These are phyloP conservation scores for Pogostemon cablin DNA, from an alignment of 257 asterid genomes.

Conservation along the genomic window DNA sequence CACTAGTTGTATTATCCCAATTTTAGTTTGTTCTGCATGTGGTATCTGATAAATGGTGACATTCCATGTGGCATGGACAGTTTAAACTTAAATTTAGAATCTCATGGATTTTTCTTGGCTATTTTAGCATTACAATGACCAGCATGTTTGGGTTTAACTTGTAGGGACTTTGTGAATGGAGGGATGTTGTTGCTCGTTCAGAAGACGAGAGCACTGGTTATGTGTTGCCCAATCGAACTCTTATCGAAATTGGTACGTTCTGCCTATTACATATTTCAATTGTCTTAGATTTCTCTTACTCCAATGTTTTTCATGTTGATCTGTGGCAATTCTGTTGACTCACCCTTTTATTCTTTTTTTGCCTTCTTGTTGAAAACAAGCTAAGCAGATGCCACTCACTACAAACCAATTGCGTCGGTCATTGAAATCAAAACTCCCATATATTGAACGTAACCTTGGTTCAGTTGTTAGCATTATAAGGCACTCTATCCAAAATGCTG, in stretches of 20 bases:
- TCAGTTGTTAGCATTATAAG: constrained; percentile 78
- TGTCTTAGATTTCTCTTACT: constrained; percentile 23
- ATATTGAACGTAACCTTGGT: constrained; percentile 76
- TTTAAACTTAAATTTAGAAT: neutral
- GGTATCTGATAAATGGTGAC: constrained; percentile 11
- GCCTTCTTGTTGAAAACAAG: constrained; percentile 49
- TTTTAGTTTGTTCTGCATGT: constrained; percentile 22
- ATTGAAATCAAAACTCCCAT: constrained; percentile 77
- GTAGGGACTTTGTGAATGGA: constrained; percentile 93
- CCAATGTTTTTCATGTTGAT: constrained; percentile 19
- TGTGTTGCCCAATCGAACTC: constrained; percentile 84
- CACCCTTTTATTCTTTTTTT: constrained; percentile 8
- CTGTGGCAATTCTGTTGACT: constrained; percentile 22
- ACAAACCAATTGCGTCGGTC: constrained; percentile 58
- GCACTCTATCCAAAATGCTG: constrained; percentile 73
- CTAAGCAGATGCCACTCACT: constrained; percentile 89
- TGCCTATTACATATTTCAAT: constrained; percentile 20
- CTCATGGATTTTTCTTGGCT: neutral
- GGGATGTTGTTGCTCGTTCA: constrained; percentile 94
- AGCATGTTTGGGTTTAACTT: constrained; percentile 21
- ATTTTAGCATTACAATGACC: constrained; percentile 1
- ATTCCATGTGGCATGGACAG: neutral
- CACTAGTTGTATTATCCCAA: neutral
- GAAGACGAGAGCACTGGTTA: constrained; percentile 99
- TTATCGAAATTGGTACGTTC: constrained; percentile 78